Conservation (phyloP, 257 asterid species). For the Gentiana straminea region DNA sequence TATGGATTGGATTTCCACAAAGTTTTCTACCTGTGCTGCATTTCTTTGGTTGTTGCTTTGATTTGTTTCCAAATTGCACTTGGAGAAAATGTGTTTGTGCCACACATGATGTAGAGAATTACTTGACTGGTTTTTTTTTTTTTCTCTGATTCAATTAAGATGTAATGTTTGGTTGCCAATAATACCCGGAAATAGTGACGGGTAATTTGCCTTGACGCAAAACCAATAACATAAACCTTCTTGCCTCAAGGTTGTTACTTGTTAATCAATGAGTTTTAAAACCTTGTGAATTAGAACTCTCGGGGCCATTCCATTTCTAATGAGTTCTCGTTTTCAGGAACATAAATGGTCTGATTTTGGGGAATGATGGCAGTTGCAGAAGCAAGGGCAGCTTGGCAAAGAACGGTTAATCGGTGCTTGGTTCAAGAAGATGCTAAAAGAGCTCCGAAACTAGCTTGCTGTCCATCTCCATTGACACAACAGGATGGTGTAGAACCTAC, state of each 20-base stretch:
- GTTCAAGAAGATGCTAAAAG: slow-evolving; percentile 91
- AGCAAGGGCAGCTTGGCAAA: slow-evolving; percentile 83
- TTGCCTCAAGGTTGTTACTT: not conserved
- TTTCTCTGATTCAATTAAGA: too few relatives aligned
- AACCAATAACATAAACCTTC: not conserved
- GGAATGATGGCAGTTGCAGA: slow-evolving; percentile 63
- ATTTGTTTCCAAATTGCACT: not conserved
- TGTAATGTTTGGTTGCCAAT: too few relatives aligned
- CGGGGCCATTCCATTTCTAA: not conserved
- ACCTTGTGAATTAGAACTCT: not conserved
- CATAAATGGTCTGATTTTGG: slow-evolving; percentile 26
- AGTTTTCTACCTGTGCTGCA: not conserved
- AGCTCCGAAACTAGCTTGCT: slow-evolving; percentile 87
- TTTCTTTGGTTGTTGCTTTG: not conserved
- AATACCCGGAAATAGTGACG: too few relatives aligned
- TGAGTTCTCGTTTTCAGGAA: not conserved
- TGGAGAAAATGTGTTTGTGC: not conserved
- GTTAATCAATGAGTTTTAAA: too few relatives aligned
- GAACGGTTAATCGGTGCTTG: slow-evolving; percentile 74
- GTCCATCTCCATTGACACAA: slow-evolving; percentile 39
- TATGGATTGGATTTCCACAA: slow-evolving; percentile 1
- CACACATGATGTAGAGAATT: too few relatives aligned
- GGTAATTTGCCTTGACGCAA: too few relatives aligned
- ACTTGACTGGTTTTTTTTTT: too few relatives aligned
- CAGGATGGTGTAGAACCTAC: slow-evolving; percentile 33